Conservation (phyloP, 495 filamentous ascomycete species). For the Trichodelitschia bisporula region DNA sequence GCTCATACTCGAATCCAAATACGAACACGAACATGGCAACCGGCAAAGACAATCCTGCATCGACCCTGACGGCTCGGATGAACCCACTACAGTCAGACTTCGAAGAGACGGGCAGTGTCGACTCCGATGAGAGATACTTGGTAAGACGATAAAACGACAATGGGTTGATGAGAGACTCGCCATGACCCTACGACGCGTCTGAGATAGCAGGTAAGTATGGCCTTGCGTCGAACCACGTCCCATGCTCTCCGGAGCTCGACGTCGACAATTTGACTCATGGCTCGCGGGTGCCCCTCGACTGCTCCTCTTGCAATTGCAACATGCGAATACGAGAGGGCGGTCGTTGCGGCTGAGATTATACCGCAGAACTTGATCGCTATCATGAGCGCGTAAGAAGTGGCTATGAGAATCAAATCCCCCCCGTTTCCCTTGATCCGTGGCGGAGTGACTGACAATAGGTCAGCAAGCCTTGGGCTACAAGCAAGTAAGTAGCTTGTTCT, state of each 20-base stretch:
- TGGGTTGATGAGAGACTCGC: too few species aligned
- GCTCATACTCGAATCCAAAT: too few species aligned
- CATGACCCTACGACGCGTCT: too few species aligned
- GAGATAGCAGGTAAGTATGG: slow-evolving; percentile 3
- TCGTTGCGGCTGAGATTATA: slow-evolving; percentile 12
- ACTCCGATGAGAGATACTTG: slow-evolving; percentile 12
- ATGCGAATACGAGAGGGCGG: slow-evolving; percentile 1
- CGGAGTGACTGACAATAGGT: slow-evolving; percentile 3
- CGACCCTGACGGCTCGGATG: too few species aligned
- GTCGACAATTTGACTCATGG: slow-evolving; percentile 5
- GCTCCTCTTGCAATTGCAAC: slow-evolving; percentile 1
- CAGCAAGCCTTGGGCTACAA: slow-evolving; percentile 11
- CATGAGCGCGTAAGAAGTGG: slow-evolving; percentile 14
- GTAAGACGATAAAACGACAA: too few species aligned
- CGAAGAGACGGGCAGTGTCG: slow-evolving; percentile 8
- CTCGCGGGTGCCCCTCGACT: slow-evolving; percentile 10
- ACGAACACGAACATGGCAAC: too few species aligned
- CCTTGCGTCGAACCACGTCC: slow-evolving; percentile 1
- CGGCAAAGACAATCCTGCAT: too few species aligned
- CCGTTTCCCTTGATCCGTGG: neutral
- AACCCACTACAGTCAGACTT: slow-evolving; percentile 12
- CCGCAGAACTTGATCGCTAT: slow-evolving; percentile 15
- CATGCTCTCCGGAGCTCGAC: neutral
- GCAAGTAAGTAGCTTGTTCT: slow-evolving; percentile 6
- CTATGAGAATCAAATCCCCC: slow-evolving; percentile 11